These are phyloP conservation scores for Mortierella sp. DNA, from an alignment of 371 early-diverging fungal species.

Conservation along the genomic window DNA sequence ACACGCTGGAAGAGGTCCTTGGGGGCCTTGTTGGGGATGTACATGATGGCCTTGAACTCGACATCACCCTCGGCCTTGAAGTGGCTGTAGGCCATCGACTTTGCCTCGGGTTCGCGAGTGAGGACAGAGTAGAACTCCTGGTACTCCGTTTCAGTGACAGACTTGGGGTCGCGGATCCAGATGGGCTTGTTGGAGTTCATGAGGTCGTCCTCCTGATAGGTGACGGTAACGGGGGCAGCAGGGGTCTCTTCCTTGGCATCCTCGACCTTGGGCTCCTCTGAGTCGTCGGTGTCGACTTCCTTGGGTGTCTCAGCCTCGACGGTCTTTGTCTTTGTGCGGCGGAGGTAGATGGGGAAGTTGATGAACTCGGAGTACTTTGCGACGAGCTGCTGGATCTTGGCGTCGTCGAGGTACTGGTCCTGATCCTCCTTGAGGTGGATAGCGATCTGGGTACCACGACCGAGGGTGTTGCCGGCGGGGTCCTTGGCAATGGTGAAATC, in stretches of 20 bases:
- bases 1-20: conserved; percentile 76
- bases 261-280: conserved; percentile 63
- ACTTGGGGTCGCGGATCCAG: conserved; percentile 90
- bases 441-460: conserved; percentile 92
- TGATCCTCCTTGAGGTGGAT: conserved; percentile 93
- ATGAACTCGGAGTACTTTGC: conserved; percentile 94
- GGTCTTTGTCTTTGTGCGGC: conserved; percentile 62
- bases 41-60: conserved; percentile 89
- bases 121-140: conserved; percentile 88
- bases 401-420: conserved; percentile 81
- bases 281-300: conserved; percentile 60
- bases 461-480: conserved; percentile 85
- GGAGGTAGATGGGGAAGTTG: conserved; percentile 93
- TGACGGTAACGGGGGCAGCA: conserved; percentile 64
- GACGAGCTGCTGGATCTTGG: conserved; percentile 76
- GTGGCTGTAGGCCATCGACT: conserved; percentile 81
- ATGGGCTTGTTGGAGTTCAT: conserved; percentile 91
- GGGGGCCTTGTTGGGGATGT: conserved; percentile 82
- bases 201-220: conserved; percentile 71
- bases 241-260: conserved; percentile 71
- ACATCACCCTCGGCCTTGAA: conserved; percentile 92
- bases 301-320: conserved; percentile 60
- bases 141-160: conserved; percentile 86
- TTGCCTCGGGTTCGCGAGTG: conserved; percentile 73
- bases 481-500: conserved; percentile 92